Evolutionary conservation across 2,329 filamentous ascomycete species (phyloP), one percentile per base, ranked within the genome.

Genomic region (Colletotrichum higginsianum): DNA sequence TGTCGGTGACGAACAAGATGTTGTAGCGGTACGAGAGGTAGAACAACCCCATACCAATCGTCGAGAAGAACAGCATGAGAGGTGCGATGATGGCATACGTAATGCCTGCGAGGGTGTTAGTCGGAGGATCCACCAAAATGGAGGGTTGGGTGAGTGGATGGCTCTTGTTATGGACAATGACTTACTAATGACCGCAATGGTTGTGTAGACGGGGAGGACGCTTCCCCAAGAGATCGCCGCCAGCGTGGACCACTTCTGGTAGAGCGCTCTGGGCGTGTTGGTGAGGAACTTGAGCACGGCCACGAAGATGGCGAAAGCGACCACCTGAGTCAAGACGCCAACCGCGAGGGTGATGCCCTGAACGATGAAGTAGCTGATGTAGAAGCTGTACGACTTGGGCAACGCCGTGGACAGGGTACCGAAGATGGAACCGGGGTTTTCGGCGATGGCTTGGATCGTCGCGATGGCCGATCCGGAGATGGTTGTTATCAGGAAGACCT

Each of bases 401-500:
- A 99, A 86, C 70, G 93, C 92, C 18, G 86, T 78, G 0, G 95
- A 92, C 4, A 98, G 86, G 49, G 97, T 82, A 0, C 80, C 82
- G 0, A 94, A 90, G 8, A 90, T 88, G 0, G 83, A 82, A 2
- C 84, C 80, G 0, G 95, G 94, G 4, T 94, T 76, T 0, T 90
- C 49, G 16, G 91, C 84, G 58, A 97, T 91, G 23, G 90, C 76
- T 30, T 87, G 83, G 2, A 91, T 86, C 0, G 94, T 90, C 8
- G 92, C 88, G 3, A 94, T 90, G 12, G 95, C 95, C 1, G 94
- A 92, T 18, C 94, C 96, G 2, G 93, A 89, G 40, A 98, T 75
- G 0, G 96, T 98, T 0, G 94, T 91, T 60, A 98, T 90, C 68
- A 98, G 84, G 84, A 98, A 98, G 55, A 98, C 94, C 79, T 98